Evolutionary conservation across 495 filamentous ascomycete genomes (phyloP).

Genomic region (Entonaema liquescens): DNA sequence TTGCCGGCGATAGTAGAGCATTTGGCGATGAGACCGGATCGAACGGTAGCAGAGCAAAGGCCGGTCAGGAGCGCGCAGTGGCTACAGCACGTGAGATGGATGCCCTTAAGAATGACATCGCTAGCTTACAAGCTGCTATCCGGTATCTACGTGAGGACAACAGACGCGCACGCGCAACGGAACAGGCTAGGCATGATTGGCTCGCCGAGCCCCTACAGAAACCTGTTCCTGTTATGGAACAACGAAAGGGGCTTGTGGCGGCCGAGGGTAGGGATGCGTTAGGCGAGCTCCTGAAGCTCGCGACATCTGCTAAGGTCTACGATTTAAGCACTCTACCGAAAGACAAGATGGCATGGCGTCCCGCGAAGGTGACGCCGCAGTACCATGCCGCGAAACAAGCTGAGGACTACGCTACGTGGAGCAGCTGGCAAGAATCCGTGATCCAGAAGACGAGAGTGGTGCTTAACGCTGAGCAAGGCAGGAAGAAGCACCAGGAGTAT

Average conservation of each 20-base stretch:
- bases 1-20: conserved; percentile 70
- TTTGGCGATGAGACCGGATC: conserved; percentile 58
- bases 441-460: conserved; percentile 51
- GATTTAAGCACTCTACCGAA: conserved; percentile 59
- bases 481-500: conserved; percentile 17
- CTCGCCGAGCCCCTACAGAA: conserved; percentile 71
- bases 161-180: conserved; percentile 67
- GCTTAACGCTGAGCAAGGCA: conserved; percentile 36
- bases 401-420: conserved; percentile 55
- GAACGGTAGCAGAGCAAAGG: conserved; percentile 56
- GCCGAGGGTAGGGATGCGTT: conserved; percentile 76
- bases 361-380: conserved; percentile 54
- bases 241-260: conserved; percentile 66
- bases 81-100: conserved; percentile 80
- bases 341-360: conserved; percentile 62
- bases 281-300: conserved; percentile 74
- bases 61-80: conserved; percentile 65
- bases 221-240: conserved; percentile 58
- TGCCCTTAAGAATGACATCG: conserved; percentile 72
- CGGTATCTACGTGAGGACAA: conserved; percentile 82
- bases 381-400: conserved; percentile 54
- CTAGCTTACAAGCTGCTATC: conserved; percentile 75
- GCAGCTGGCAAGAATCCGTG: conserved; percentile 51
- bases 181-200: conserved; percentile 69
- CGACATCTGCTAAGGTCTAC: conserved; percentile 64